Evolutionary conservation across 352 stramenopile species (phyloP).

Genomic region (Phytophthora sojae): DNA sequence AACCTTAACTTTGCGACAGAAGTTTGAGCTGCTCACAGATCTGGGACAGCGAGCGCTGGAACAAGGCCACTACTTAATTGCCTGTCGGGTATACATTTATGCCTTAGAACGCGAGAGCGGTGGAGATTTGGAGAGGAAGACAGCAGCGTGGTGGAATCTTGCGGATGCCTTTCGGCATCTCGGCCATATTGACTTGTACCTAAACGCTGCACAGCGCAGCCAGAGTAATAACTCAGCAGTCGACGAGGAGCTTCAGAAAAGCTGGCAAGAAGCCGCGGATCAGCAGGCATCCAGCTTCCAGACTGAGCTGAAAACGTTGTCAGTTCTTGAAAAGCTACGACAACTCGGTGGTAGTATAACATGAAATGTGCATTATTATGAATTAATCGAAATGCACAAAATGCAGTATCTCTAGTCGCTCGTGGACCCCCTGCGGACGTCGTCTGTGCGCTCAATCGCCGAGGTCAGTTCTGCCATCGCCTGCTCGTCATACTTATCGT

Average conservation of each 20-base stretch:
- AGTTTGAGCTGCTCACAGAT: slow-evolving; percentile 63
- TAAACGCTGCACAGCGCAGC: slow-evolving; percentile 44
- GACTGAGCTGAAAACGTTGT: slow-evolving; percentile 30
- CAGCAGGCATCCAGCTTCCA: slow-evolving; percentile 37
- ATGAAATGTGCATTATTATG: background rate
- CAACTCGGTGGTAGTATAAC: slow-evolving; percentile 24
- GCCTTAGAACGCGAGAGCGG: slow-evolving; percentile 42
- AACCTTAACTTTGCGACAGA: slow-evolving; percentile 24
- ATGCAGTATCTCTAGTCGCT: slow-evolving; percentile 14
- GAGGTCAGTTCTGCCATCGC: slow-evolving; percentile 29
- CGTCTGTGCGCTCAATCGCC: slow-evolving; percentile 35
- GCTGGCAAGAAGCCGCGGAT: slow-evolving; percentile 17
- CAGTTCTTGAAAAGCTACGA: slow-evolving; percentile 31
- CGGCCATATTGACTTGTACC: slow-evolving; percentile 58
- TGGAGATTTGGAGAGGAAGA: slow-evolving; percentile 19
- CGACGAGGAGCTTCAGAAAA: slow-evolving; percentile 4
- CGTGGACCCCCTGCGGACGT: slow-evolving; percentile 10
- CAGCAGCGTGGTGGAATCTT: slow-evolving; percentile 58
- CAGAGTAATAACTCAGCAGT: background rate
- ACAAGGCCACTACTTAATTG: slow-evolving; percentile 67
- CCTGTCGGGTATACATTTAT: slow-evolving; percentile 52
- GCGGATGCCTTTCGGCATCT: slow-evolving; percentile 72
- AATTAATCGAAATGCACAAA: slow-evolving; percentile 13
- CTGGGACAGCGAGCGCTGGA: slow-evolving; percentile 50
- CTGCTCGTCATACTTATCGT: slow-evolving; percentile 13